phyloP scores from a whole-genome alignment of 768 basidiomycete genomes.

The Kockovaella imperatae region DNA sequence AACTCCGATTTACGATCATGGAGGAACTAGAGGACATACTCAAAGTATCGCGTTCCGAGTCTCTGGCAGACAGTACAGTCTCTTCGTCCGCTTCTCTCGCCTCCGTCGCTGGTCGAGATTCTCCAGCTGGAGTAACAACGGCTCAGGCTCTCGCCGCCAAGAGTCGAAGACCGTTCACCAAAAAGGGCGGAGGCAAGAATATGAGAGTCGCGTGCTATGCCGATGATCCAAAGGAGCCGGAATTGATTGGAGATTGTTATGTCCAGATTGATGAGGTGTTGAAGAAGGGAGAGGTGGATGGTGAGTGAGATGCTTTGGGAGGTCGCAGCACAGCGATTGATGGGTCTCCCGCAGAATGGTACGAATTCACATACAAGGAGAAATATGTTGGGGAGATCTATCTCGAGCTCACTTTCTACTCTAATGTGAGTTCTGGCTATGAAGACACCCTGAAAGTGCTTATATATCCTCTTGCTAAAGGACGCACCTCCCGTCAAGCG shows the following conservation, averaged over 20 bases:
- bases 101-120: constrained; percentile 10
- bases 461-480: constrained; percentile 5
- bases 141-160: constrained; percentile 30
- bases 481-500: constrained; percentile 33
- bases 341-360: constrained; percentile 82
- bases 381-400: constrained; percentile 75
- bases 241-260: constrained; percentile 67
- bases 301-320: constrained; percentile 49
- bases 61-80: constrained; percentile 12
- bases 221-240: constrained; percentile 67
- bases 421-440: constrained; percentile 48
- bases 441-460: background rate
- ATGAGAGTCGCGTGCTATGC: constrained; percentile 72
- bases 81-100: constrained; percentile 18
- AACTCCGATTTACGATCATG: constrained; percentile 65
- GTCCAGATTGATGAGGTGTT: constrained; percentile 72
- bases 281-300: constrained; percentile 82
- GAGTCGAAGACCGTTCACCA: constrained; percentile 26
- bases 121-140: constrained; percentile 20
- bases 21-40: constrained; percentile 48
- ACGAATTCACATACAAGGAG: constrained; percentile 73
- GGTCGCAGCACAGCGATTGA: no score
- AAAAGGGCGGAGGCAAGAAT: constrained; percentile 46
- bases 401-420: constrained; percentile 88
- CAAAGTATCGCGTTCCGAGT: constrained; percentile 29